Percentiles rank a stretch among this genome's conserved stretches.
Conservation (phyloP, 257 asterid species). For the Solanum tarapatanum region DNA sequence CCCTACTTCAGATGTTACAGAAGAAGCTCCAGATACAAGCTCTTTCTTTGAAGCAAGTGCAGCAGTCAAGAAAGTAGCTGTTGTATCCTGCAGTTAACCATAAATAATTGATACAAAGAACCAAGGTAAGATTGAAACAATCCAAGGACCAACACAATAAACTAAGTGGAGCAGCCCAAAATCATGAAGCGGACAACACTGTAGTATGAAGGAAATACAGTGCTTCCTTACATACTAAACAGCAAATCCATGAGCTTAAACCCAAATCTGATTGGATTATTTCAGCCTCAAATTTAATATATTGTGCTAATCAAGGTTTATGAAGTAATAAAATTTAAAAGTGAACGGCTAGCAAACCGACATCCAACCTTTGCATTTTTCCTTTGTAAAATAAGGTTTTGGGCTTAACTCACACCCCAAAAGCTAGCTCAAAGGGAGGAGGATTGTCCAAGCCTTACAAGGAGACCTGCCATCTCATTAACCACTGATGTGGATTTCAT, state of each 20-base stretch:
- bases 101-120: not conserved
- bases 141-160: not conserved
- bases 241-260: not conserved
- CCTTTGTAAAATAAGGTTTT: not conserved
- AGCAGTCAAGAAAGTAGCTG: conserved; percentile 67
- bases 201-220: not conserved
- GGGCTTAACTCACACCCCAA: not conserved
- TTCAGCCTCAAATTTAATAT: not conserved
- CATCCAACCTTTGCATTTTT: not conserved
- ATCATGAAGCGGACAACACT: not conserved
- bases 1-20: conserved; percentile 34
- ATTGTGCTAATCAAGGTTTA: not conserved
- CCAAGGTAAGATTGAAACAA: not conserved
- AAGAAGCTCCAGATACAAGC: conserved; percentile 29
- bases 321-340: not conserved
- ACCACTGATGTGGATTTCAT: not conserved
- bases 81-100: conserved; percentile 46
- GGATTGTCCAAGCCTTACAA: not conserved
- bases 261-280: not conserved
- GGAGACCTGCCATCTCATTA: not conserved
- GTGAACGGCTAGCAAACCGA: not conserved
- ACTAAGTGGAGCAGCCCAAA: not conserved
- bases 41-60: conserved; percentile 62
- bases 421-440: not conserved
- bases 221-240: not conserved